A percentile compares a stretch with the other conserved stretches of the same genome.
phyloP scores from a whole-genome alignment of 345 rosid species.

The Murraya koenigii region DNA sequence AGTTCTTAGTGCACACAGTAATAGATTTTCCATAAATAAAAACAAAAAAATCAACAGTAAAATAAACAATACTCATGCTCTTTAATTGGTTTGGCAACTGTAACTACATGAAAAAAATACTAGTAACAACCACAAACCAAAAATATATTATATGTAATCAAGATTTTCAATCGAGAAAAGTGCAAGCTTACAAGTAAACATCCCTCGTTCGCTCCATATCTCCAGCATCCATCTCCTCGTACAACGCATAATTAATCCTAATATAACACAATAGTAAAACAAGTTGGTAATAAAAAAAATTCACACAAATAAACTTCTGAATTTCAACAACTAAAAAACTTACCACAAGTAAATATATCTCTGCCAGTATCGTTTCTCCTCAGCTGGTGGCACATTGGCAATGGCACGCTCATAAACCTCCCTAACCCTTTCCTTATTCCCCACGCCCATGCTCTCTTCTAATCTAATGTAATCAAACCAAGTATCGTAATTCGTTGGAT shows the following conservation, averaged over 20 bases:
- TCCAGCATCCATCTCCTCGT: slow-evolving; percentile 79
- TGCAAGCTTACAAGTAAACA: slow-evolving; percentile 53
- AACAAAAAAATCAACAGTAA: not conserved
- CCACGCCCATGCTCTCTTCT: slow-evolving; percentile 60
- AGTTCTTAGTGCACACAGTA: not conserved
- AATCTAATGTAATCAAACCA: slow-evolving; percentile 84
- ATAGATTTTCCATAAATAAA: not conserved
- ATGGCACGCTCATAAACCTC: slow-evolving; percentile 85
- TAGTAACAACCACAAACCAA: not conserved
- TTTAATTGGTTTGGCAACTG: not conserved
- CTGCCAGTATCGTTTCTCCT: slow-evolving; percentile 89
- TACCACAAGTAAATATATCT: slow-evolving; percentile 86
- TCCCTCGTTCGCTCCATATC: slow-evolving; percentile 71
- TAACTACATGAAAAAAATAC: not conserved
- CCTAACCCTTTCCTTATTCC: slow-evolving; percentile 57
- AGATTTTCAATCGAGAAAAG: not conserved
- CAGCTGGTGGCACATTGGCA: slow-evolving; percentile 79
- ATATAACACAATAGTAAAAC: slow-evolving; percentile 4
- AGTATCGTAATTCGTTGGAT: slow-evolving; percentile 66
- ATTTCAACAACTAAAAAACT: slow-evolving; percentile 22
- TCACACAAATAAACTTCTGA: not conserved
- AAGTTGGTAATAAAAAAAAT: not conserved
- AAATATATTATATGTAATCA: not conserved
- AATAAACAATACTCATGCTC: not conserved
- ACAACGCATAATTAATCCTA: slow-evolving; percentile 88